Conservation (phyloP, 257 asterid genomes). For the Nicotiana otophora region DNA sequence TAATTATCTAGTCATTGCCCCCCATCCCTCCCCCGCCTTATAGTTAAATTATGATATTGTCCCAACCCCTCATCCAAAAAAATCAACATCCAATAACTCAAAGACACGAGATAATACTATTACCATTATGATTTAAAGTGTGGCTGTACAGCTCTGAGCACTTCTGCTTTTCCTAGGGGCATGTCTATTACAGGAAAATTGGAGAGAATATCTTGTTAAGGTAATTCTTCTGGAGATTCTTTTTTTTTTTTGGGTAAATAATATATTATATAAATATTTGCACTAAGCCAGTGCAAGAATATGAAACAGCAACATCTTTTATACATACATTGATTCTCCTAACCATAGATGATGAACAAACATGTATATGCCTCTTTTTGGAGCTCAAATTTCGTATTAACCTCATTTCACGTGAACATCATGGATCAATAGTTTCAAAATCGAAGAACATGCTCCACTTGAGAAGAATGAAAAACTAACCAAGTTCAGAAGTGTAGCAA, state of each 20-base stretch:
- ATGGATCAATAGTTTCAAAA: neutral
- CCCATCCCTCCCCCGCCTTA: neutral
- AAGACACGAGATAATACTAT: neutral
- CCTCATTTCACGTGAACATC: neutral
- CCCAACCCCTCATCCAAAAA: neutral
- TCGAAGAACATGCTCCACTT: constrained; percentile 6
- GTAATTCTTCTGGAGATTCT: neutral
- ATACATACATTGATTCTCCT: neutral
- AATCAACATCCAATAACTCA: neutral
- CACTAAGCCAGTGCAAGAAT: no score
- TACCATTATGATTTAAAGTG: neutral
- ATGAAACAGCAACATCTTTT: neutral
- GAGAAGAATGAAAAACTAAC: constrained; percentile 30
- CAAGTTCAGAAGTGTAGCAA: constrained; percentile 95
- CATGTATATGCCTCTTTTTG: neutral
- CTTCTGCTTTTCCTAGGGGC: neutral
- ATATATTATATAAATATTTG: no score
- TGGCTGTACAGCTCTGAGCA: neutral
- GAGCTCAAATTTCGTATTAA: neutral
- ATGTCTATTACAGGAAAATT: neutral
- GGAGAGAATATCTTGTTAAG: constrained; percentile 6
- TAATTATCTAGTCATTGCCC: neutral
- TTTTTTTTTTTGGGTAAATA: no score
- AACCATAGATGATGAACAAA: neutral
- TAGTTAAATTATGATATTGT: neutral